Evolutionary conservation across 208 protist genomes (phyloP), one percentile per base, ranked within the genome.

Genomic region (Acanthamoeba sp.): DNA sequence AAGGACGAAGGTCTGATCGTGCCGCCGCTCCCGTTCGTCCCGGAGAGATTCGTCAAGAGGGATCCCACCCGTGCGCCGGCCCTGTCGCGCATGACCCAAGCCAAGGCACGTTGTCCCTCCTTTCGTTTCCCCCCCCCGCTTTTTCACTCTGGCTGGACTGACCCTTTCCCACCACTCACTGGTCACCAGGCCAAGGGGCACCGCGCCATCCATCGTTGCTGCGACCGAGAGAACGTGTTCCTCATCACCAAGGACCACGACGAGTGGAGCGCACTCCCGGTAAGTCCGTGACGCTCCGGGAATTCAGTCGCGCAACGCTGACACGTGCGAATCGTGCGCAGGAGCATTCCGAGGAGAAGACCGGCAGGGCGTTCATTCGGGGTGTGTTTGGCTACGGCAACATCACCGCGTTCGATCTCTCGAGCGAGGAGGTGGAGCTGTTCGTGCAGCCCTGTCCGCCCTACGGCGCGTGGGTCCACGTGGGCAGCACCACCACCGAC

Each of bases 221-320:
- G 89, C 48, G 73, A 82, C 55, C 59, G 73, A 0, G 38, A 95
- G 48, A 95, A 95, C 59, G 64, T 95, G 14, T 94, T 80, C 73
- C 34, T 84, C 22, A 87, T 94, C 27, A 20, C 40, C 32, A 52
- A 94, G n/a, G 73, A 73, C 27, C 78, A 45, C 32, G 93, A 89
- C 29, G 45, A 89, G 24, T 45, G 29, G 38, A 24, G 12, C 80
- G 73, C 69, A 29, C 42, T 73, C n/a, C n/a, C 38, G 14, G 91
- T 85, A 45, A 52, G 92, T 57, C 40, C 16, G 18, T 91, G 73
- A 42, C 48, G 84, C 38, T 93, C 78, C 66, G 93, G 69, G 42
- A 71, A 82, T 40, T 69, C 18, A 32, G n/a, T 91, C 7, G 27
- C 57, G 36, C 84, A n/a, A 10, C 66, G 16, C 14, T 14, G 5